phyloP scores from a whole-genome alignment of 169 alveolate genomes.

The Plasmodium relictum region DNA sequence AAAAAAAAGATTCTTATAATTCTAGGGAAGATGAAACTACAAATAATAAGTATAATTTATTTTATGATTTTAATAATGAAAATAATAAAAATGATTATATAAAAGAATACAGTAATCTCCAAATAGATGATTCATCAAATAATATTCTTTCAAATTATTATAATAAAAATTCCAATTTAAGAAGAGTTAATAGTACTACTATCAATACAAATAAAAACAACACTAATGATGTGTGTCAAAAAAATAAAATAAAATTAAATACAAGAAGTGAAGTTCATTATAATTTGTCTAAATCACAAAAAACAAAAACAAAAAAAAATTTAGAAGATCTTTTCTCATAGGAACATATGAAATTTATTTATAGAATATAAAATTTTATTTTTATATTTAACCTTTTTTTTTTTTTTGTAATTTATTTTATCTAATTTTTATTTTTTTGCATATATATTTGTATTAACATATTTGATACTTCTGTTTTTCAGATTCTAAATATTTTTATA shows the following conservation, averaged over 20 bases:
- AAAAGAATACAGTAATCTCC: constrained; percentile 18
- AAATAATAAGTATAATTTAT: constrained; percentile 54
- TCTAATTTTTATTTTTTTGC: too few species aligned
- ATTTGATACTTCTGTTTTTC: too few species aligned
- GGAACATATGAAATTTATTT: background rate
- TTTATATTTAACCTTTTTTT: background rate
- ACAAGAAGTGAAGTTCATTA: constrained; percentile 72
- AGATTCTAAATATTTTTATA: too few species aligned
- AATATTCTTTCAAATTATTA: constrained; percentile 7
- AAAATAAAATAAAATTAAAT: constrained; percentile 36
- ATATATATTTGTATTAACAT: too few species aligned
- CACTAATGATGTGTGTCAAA: constrained; percentile 36
- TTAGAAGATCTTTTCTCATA: constrained; percentile 74
- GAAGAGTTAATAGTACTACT: constrained; percentile 32
- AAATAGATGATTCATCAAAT: background rate
- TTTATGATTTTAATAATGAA: constrained; percentile 32
- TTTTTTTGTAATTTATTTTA: background rate
- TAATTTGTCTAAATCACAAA: constrained; percentile 41
- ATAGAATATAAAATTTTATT: background rate
- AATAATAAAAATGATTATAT: background rate
- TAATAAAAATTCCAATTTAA: constrained; percentile 45
- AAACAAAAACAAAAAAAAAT: constrained; percentile 49
- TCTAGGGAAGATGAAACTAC: background rate
- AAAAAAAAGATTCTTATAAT: too few species aligned
- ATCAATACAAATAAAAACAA: constrained; percentile 17